These are phyloP conservation scores for Candida nemodendra DNA, from an alignment of 805 yeast species.

Conservation along the genomic window DNA sequence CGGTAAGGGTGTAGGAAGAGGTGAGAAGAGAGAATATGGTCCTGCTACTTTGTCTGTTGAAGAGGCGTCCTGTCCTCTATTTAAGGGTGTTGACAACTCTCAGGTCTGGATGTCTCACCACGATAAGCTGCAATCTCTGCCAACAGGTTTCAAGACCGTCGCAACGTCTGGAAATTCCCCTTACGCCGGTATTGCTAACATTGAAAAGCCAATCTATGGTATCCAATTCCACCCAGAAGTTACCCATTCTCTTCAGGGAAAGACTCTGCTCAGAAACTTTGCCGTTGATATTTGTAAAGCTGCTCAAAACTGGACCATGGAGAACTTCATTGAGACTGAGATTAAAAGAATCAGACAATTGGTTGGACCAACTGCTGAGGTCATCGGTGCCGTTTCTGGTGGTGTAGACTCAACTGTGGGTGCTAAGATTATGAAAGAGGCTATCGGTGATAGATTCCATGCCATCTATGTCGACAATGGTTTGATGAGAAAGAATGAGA, in stretches of 20 bases:
- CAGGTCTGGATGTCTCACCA: constrained; percentile 99
- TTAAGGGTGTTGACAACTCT: constrained; percentile 87
- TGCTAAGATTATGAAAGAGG: constrained; percentile 96
- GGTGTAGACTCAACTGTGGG: constrained; percentile 99
- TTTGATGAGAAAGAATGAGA: constrained; percentile 93
- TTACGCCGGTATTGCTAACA: constrained; percentile 86
- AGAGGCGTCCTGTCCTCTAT: constrained; percentile 66
- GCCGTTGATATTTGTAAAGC: constrained; percentile 90
- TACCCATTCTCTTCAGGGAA: constrained; percentile 92
- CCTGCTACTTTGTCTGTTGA: constrained; percentile 89
- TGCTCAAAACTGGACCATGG: constrained; percentile 93
- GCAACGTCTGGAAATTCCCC: constrained; percentile 96
- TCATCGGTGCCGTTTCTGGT: constrained; percentile 98
- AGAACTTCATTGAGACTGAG: constrained; percentile 95
- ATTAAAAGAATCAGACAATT: constrained; percentile 85
- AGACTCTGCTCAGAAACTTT: constrained; percentile 81
- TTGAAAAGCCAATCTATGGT: constrained; percentile 75
- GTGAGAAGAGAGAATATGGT: constrained; percentile 97
- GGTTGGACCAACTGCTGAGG: constrained; percentile 98
- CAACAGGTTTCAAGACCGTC: constrained; percentile 82
- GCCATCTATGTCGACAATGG: constrained; percentile 98
- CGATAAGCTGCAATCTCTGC: constrained; percentile 89
- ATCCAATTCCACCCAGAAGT: constrained; percentile 99
- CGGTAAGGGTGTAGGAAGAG: constrained; percentile 90
- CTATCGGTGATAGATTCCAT: constrained; percentile 98